Conservation (phyloP, 768 basidiomycete species). For the Naganishia vaughanmartiniae region DNA sequence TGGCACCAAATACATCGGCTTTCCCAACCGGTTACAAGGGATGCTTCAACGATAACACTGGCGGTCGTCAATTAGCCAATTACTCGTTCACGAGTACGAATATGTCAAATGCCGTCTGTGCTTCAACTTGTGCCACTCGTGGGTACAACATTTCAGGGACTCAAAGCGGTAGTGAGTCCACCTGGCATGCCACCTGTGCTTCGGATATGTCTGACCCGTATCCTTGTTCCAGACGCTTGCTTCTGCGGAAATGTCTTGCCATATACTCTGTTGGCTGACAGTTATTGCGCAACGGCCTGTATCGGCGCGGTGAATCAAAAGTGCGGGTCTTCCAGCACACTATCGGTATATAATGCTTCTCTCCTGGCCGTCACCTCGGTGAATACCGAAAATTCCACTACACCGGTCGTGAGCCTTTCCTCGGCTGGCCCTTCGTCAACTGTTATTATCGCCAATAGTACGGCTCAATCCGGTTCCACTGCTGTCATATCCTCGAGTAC, state of each 20-base stretch:
- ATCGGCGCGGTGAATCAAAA: background rate
- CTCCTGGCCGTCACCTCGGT: background rate
- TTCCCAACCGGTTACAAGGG: background rate
- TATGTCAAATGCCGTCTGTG: background rate
- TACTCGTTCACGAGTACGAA: conserved; percentile 1
- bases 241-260: background rate
- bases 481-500: background rate
- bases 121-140: background rate
- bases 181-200: too few species aligned
- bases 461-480: background rate
- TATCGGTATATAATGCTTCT: conserved; percentile 1
- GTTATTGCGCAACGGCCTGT: background rate
- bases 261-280: too few species aligned
- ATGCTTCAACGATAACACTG: conserved; percentile 9
- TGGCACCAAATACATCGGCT: background rate
- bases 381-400: background rate
- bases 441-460: background rate
- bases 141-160: background rate
- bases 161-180: background rate
- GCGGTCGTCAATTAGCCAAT: background rate
- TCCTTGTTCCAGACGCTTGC: conserved; percentile 1
- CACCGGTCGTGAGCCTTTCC: background rate
- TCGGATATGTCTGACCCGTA: too few species aligned
- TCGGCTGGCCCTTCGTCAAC: background rate
- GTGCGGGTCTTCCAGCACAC: background rate